Percentiles rank a stretch among this genome's conserved stretches.
These are phyloP conservation scores for Penicillium sp. DNA, from an alignment of 2,329 filamentous ascomycete species.

Conservation along the genomic window DNA sequence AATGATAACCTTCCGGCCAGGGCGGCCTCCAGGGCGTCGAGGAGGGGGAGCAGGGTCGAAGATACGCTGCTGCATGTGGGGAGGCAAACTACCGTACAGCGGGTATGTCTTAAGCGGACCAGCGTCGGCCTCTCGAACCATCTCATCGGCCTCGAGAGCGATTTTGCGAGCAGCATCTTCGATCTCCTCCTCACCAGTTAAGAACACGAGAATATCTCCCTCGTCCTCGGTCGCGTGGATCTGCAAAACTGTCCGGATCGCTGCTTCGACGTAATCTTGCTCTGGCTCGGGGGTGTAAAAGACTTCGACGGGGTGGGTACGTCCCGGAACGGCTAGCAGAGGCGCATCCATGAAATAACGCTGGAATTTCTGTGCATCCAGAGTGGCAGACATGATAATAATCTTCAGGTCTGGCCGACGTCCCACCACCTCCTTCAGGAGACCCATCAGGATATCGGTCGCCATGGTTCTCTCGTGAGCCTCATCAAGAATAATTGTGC, in stretches of 20 bases:
- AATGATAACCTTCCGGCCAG: slow-evolving; percentile 91
- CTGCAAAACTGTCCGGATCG: slow-evolving; percentile 90
- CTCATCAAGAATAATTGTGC: slow-evolving; percentile 97
- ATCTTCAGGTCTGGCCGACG: slow-evolving; percentile 90
- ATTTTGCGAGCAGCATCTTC: slow-evolving; percentile 96
- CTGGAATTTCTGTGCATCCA: slow-evolving; percentile 98
- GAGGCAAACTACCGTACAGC: slow-evolving; percentile 89
- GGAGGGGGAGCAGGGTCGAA: slow-evolving; percentile 85
- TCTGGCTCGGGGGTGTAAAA: slow-evolving; percentile 98
- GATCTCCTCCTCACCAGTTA: slow-evolving; percentile 98
- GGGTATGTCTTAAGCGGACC: slow-evolving; percentile 90
- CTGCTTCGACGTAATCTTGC: slow-evolving; percentile 93
- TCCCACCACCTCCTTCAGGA: slow-evolving; percentile 84
- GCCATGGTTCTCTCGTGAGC: slow-evolving; percentile 96
- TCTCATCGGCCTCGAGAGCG: slow-evolving; percentile 82
- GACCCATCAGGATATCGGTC: slow-evolving; percentile 95
- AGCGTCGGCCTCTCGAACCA: slow-evolving; percentile 85
- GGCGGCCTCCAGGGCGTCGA: slow-evolving; percentile 70
- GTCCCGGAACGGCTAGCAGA: slow-evolving; percentile 87
- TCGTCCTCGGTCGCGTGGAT: slow-evolving; percentile 92
- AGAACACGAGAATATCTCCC: slow-evolving; percentile 89
- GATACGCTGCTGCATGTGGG: slow-evolving; percentile 89
- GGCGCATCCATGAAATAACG: slow-evolving; percentile 95
- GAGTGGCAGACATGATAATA: slow-evolving; percentile 97
- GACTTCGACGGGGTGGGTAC: slow-evolving; percentile 95